A percentile compares a stretch with the other conserved stretches of the same genome.
Evolutionary conservation across 2,329 filamentous ascomycete species (phyloP).

Genomic region (Rhynchosporium secalis): DNA sequence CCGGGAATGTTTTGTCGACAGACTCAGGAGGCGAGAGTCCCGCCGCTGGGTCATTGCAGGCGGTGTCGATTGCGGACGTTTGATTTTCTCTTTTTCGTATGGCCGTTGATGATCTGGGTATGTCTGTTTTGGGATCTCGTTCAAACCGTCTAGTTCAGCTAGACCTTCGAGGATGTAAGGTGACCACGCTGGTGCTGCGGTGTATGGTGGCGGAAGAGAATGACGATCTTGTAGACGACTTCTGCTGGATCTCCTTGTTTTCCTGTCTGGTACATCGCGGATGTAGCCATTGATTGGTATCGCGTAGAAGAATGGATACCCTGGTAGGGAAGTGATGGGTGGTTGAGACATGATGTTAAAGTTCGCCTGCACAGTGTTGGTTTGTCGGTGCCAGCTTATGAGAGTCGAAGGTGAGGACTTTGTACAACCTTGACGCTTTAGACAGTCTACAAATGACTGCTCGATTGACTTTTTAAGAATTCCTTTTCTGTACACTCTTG

Average conservation of each 20-base stretch:
- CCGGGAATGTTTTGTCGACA: constrained; percentile 8
- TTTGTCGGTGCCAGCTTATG: constrained; percentile 7
- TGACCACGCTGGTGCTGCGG: constrained; percentile 1
- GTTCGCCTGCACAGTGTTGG: background rate
- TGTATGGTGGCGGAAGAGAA: constrained; percentile 6
- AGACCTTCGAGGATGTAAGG: constrained; percentile 10
- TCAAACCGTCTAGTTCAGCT: constrained; percentile 10
- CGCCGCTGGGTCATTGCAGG: constrained; percentile 2
- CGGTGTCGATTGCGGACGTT: background rate
- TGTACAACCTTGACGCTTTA: background rate
- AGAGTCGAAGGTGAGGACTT: background rate
- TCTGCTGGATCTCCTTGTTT: constrained; percentile 1
- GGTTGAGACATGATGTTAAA: constrained; percentile 1
- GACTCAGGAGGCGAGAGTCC: constrained; percentile 1
- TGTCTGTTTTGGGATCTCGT: background rate
- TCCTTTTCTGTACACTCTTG: background rate
- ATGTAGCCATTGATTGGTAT: constrained; percentile 16
- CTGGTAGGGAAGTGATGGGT: constrained; percentile 16
- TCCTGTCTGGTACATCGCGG: constrained; percentile 6
- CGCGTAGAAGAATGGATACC: constrained; percentile 16
- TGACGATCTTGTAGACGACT: constrained; percentile 7
- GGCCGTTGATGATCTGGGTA: constrained; percentile 2
- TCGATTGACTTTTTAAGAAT: background rate
- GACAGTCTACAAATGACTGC: background rate
- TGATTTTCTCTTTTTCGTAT: background rate